phyloP scores from a whole-genome alignment of 163 green algal genomes.

The Trebouxia gelatinosa region DNA sequence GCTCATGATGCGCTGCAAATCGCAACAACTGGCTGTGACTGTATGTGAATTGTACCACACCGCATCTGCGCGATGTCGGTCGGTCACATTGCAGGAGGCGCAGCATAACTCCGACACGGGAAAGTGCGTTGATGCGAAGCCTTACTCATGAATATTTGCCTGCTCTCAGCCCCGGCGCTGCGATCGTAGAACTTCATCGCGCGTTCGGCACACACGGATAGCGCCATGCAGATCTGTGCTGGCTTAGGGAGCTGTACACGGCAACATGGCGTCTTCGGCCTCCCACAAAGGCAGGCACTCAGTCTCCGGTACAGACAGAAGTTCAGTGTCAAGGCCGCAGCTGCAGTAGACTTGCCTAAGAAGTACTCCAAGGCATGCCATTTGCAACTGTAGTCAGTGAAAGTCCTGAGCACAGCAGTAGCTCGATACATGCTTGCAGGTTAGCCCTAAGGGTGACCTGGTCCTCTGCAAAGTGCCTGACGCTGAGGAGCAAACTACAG shows the following conservation, averaged over 20 bases:
- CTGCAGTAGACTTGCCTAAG: constrained; percentile 36
- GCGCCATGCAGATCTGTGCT: neutral
- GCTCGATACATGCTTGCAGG: constrained; percentile 48
- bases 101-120: no score
- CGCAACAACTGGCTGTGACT: no score
- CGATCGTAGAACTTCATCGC: no score
- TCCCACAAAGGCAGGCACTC: neutral
- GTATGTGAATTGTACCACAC: no score
- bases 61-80: no score
- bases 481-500: constrained; percentile 82
- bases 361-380: constrained; percentile 29
- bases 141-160: no score
- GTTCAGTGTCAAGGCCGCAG: constrained; percentile 15
- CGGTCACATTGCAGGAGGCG: no score
- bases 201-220: neutral
- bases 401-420: neutral
- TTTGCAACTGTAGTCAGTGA: neutral
- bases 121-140: no score
- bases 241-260: no score
- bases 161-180: neutral
- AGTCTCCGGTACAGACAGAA: constrained; percentile 13
- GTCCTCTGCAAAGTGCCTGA: constrained; percentile 82
- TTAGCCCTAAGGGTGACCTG: constrained; percentile 79
- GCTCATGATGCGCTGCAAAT: no score
- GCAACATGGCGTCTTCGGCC: neutral